Percentiles rank a stretch among this genome's conserved stretches.
These are phyloP conservation scores for Trametes villosa DNA, from an alignment of 768 basidiomycete genomes.

Conservation along the genomic window DNA sequence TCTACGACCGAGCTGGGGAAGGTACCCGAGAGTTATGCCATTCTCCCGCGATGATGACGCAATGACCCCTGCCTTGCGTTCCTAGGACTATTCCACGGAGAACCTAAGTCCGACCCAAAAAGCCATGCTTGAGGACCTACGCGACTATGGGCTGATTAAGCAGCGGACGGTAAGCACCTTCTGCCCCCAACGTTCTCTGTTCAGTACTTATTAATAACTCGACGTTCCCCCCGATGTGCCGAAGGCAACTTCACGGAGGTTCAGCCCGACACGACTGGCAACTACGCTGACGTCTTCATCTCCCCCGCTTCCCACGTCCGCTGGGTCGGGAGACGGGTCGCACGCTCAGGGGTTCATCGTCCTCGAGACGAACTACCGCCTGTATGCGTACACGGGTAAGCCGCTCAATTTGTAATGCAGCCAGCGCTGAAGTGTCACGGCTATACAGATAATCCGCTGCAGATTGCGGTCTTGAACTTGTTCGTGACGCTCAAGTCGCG, in stretches of 20 bases:
- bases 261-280: slow-evolving; percentile 92
- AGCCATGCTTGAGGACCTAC: slow-evolving; percentile 89
- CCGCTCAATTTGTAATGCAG: slow-evolving; percentile 1
- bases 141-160: slow-evolving; percentile 94
- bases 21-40: slow-evolving; percentile 44
- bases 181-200: neutral
- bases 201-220: neutral
- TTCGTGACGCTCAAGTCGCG: slow-evolving; percentile 93
- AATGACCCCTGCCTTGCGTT: neutral
- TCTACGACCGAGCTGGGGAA: slow-evolving; percentile 94
- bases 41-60: slow-evolving; percentile 2
- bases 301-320: slow-evolving; percentile 72
- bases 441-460: slow-evolving; percentile 84
- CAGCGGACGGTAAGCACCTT: slow-evolving; percentile 65
- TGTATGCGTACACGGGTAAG: slow-evolving; percentile 96
- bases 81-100: slow-evolving; percentile 88
- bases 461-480: slow-evolving; percentile 93
- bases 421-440: slow-evolving; percentile 16
- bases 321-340: slow-evolving; percentile 55
- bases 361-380: slow-evolving; percentile 96
- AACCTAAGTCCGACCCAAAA: slow-evolving; percentile 77
- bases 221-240: slow-evolving; percentile 11
- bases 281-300: slow-evolving; percentile 94
- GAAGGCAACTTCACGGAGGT: slow-evolving; percentile 75
- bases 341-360: slow-evolving; percentile 89